A percentile compares a stretch with the other conserved stretches of the same genome.
Evolutionary conservation across 2,329 filamentous ascomycete species (phyloP).

Genomic region (Aspergillus fischeri): DNA sequence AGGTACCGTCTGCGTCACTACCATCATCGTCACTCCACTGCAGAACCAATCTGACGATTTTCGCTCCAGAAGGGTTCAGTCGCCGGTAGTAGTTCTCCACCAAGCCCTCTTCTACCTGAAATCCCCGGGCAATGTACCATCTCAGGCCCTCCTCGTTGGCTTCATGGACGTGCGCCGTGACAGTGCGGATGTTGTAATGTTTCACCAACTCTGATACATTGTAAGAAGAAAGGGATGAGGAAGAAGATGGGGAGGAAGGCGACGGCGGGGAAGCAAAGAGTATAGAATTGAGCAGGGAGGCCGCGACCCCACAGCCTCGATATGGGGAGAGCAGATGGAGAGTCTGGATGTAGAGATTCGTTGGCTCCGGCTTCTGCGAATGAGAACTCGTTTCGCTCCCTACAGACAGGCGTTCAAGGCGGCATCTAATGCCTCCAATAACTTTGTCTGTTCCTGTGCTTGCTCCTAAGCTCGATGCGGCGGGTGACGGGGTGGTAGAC

Average conservation of each 20-base stretch:
- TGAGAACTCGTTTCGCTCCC: constrained; percentile 5
- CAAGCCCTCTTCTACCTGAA: constrained; percentile 46
- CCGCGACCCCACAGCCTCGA: constrained; percentile 54
- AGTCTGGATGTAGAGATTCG: constrained; percentile 59
- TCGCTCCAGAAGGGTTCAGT: constrained; percentile 53
- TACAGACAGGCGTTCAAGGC: constrained; percentile 35
- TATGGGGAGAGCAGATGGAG: constrained; percentile 58
- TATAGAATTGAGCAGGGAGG: constrained; percentile 49
- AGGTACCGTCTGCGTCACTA: not conserved
- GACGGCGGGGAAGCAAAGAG: constrained; percentile 4
- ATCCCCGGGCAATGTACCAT: constrained; percentile 59
- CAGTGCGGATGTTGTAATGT: constrained; percentile 47
- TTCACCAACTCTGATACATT: constrained; percentile 38
- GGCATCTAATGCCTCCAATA: constrained; percentile 47
- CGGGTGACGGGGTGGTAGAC: constrained; percentile 6
- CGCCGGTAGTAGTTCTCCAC: constrained; percentile 58
- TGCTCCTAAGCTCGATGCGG: constrained; percentile 12
- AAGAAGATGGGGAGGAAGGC: not conserved
- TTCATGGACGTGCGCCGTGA: constrained; percentile 63
- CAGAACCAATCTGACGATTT: constrained; percentile 44
- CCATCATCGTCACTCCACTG: constrained; percentile 24
- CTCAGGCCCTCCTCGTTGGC: constrained; percentile 56
- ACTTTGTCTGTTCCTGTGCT: constrained; percentile 38
- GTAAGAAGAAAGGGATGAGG: constrained; percentile 6
- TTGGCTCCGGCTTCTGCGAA: constrained; percentile 22